Conservation (phyloP, 2,329 filamentous ascomycete species). For the Aureobasidium leucospermi region DNA sequence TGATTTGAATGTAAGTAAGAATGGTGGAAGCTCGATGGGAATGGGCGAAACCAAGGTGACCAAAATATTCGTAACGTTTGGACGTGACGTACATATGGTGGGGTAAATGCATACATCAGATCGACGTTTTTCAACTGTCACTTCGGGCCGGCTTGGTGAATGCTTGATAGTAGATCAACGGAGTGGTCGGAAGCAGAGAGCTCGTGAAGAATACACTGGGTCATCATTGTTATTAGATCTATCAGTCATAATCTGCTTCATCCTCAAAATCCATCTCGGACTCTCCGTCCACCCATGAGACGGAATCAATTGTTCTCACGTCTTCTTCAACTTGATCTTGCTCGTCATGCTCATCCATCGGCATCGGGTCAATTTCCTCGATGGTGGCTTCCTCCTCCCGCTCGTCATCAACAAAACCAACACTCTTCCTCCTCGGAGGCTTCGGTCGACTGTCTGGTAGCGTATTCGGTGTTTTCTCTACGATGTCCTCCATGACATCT, state of each 20-base stretch:
- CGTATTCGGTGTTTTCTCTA: constrained; percentile 13
- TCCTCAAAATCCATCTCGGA: constrained; percentile 16
- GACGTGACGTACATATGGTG: constrained; percentile 1
- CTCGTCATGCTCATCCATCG: constrained; percentile 22
- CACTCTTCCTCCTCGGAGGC: constrained; percentile 23
- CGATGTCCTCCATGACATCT: constrained; percentile 58
- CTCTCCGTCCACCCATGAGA: constrained; percentile 16
- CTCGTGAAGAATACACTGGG: background rate
- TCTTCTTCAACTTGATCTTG: constrained; percentile 20
- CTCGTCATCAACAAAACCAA: constrained; percentile 25
- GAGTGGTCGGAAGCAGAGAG: background rate
- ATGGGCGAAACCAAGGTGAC: background rate
- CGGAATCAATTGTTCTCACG: constrained; percentile 18
- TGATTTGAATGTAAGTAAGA: background rate
- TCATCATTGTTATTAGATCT: too few relatives aligned
- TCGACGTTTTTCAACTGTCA: constrained; percentile 7
- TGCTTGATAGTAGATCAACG: background rate
- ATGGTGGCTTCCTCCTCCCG: constrained; percentile 15
- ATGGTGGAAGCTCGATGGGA: background rate
- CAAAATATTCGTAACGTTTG: background rate
- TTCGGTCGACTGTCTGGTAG: constrained; percentile 16
- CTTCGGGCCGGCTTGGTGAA: constrained; percentile 1
- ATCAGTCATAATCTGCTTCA: constrained; percentile 16
- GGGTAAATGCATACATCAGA: background rate
- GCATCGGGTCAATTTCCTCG: constrained; percentile 23